A percentile compares a stretch with the other conserved stretches of the same genome.
These are phyloP conservation scores for Rhodotorula mucilaginosa DNA, from an alignment of 1,284 basidiomycete genomes.

Conservation along the genomic window DNA sequence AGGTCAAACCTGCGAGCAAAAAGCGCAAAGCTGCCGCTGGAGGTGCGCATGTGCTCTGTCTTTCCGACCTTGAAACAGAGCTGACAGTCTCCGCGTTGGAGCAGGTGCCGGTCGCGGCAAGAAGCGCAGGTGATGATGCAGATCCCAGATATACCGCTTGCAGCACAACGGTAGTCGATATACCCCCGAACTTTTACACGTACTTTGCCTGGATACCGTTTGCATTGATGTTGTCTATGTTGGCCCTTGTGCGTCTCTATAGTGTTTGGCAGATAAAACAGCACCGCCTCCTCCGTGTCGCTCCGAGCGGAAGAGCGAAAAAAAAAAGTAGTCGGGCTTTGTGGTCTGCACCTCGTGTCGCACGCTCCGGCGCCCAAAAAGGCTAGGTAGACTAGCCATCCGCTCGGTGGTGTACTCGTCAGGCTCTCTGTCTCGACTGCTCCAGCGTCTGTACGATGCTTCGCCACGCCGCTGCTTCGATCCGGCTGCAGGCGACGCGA, in stretches of 20 bases:
- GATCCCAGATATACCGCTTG: too few relatives aligned
- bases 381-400: constrained; percentile 1
- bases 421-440: too few relatives aligned
- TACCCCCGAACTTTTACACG: too few relatives aligned
- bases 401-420: too few relatives aligned
- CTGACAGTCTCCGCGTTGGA: neutral
- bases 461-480: constrained; percentile 15
- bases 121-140: too few relatives aligned
- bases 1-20: constrained; percentile 7
- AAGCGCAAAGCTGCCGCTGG: constrained; percentile 23
- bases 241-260: neutral
- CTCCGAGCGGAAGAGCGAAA: neutral
- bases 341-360: neutral
- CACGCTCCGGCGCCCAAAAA: neutral
- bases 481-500: constrained; percentile 8
- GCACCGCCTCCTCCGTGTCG: neutral
- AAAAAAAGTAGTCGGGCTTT: neutral
- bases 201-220: too few relatives aligned
- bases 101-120: constrained; percentile 1
- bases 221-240: neutral
- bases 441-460: constrained; percentile 7
- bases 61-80: too few relatives aligned
- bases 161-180: too few relatives aligned
- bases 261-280: too few relatives aligned
- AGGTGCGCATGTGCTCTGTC: neutral